Base-by-base conservation (phyloP, 108 stramenopile genomes). In the Skeletonema grethae region DNA sequence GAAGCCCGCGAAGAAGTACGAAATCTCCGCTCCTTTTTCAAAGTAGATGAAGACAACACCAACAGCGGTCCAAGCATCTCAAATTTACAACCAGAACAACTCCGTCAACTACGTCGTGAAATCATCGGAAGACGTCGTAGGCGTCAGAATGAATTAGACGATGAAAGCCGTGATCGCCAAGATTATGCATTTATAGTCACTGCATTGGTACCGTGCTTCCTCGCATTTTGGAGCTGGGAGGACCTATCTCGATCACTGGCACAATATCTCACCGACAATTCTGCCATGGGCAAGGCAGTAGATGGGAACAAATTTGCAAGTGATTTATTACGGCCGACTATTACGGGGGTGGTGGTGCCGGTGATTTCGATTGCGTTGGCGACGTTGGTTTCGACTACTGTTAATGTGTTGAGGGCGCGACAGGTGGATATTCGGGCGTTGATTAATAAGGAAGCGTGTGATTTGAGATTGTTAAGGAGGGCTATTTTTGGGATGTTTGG, bases 391-490 rank as follows among this genome's bases (percentile, higher is more conserved):
- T 65, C 79, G 1, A 80, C 67, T 25, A 80, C 79, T 10, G 74
- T 80, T 28, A 80, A 75, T 35, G 72, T 80, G 22, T 68, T 80
- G 12, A 67, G 79, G 29, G 71, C 74, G 11, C 43, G 73, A 31
- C 73, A 80, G 53, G 73, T 80, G 36, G 22, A 69, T 35, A 20
- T 80, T 4, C 67, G 79, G 43, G 34, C 73, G 7, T 38, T 67
- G 16, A 58, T 80, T n/a, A 80, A 80, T 60, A 80, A 80, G 29
- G 79, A 80, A 67, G 58, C 73, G 25, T 80, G 79, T 62, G 73
- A 80, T 24, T 65, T 80, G 4, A 59, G 79, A 13, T 32, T 80
- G 12, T 45, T 80, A 13, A 66, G 79, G 12, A 57, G 72, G 39
- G 73, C 79, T 0, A 67, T 80, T 3, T 75, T 80, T 39, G 79